Percentiles rank a stretch among this genome's conserved stretches.
phyloP scores from a whole-genome alignment of 306 rosid genomes.

The Pyrus bretschneideri region DNA sequence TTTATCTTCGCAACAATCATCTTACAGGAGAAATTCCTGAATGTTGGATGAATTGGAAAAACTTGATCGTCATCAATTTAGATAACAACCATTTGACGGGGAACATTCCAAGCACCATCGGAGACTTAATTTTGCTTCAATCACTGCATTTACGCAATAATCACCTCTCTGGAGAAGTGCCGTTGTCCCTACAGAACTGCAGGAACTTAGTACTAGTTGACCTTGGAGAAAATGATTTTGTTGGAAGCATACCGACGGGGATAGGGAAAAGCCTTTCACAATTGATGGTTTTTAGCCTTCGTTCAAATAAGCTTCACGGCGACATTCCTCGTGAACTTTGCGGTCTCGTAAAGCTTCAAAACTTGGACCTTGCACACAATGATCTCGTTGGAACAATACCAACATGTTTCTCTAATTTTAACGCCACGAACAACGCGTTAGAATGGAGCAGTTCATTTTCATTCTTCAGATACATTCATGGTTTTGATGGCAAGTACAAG shows the following conservation, averaged over 20 bases:
- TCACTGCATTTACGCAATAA: slow-evolving; percentile 13
- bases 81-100: slow-evolving; percentile 7
- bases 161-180: slow-evolving; percentile 12
- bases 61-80: neutral
- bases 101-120: slow-evolving; percentile 12
- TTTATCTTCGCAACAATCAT: neutral
- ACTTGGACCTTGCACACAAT: slow-evolving; percentile 24
- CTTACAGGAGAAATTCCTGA: slow-evolving; percentile 9
- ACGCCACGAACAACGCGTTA: neutral
- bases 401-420: slow-evolving; percentile 15
- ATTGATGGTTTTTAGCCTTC: neutral
- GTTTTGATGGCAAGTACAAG: neutral
- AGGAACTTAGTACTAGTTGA: neutral
- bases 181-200: neutral
- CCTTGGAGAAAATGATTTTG: neutral
- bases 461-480: neutral
- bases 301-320: slow-evolving; percentile 2
- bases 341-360: neutral
- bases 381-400: slow-evolving; percentile 28
- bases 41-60: slow-evolving; percentile 11
- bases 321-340: neutral
- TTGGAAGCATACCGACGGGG: slow-evolving; percentile 12
- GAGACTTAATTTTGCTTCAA: neutral
- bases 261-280: neutral
- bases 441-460: too few relatives aligned